These are phyloP conservation scores for Apiospora kogelbergensis DNA, from an alignment of 2,329 filamentous ascomycete species.

Conservation along the genomic window DNA sequence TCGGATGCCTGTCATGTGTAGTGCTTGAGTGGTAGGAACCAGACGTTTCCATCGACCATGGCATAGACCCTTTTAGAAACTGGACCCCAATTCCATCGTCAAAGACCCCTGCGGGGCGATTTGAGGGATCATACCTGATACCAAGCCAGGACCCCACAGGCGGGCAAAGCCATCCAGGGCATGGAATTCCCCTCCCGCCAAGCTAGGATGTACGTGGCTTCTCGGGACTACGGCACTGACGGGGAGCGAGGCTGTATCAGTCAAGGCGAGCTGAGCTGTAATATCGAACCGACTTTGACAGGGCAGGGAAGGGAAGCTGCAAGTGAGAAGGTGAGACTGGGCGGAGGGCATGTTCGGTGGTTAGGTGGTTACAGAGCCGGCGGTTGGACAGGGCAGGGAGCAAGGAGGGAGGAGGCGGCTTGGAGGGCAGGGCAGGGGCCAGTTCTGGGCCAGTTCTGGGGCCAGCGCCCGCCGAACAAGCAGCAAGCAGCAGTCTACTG, in stretches of 20 bases:
- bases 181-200: neutral
- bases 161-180: neutral
- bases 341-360: too few species aligned
- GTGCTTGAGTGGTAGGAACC: neutral
- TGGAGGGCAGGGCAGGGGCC: neutral
- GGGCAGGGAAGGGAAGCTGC: neutral
- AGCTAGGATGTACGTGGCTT: constrained; percentile 3
- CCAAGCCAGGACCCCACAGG: neutral
- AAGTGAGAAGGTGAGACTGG: neutral
- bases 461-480: constrained; percentile 1
- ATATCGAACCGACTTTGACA: neutral
- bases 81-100: neutral
- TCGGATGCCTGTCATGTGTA: neutral
- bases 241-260: neutral
- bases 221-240: neutral
- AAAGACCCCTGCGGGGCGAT: constrained; percentile 1
- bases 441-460: too few species aligned
- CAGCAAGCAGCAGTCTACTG: too few species aligned
- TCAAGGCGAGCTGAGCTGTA: neutral
- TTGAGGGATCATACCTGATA: constrained; percentile 3
- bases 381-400: too few species aligned
- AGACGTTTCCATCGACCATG: neutral
- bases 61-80: constrained; percentile 3
- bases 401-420: neutral
- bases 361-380: too few species aligned